Conservation (phyloP, 768 basidiomycete species). For the Pleurotus giganteus region DNA sequence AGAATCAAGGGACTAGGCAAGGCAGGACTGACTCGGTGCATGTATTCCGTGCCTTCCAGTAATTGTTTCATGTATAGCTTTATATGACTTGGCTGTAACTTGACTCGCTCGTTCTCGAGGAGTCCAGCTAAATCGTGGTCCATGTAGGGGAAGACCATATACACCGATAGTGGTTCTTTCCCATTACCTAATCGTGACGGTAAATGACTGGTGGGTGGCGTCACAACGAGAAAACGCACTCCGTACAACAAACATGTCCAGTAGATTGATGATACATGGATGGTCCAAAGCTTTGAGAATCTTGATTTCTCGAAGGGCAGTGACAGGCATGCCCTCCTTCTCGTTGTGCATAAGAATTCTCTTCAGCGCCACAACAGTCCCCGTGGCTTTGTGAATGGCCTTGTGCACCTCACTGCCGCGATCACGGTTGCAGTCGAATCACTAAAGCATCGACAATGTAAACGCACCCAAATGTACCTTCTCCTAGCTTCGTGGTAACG, state of each 20-base stretch:
- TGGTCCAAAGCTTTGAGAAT: slow-evolving; percentile 90
- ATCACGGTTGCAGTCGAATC: slow-evolving; percentile 12
- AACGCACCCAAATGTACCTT: slow-evolving; percentile 94
- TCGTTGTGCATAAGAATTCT: slow-evolving; percentile 96
- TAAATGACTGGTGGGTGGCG: neutral
- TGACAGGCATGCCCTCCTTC: slow-evolving; percentile 96
- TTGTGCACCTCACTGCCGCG: slow-evolving; percentile 82
- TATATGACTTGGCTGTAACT: slow-evolving; percentile 79
- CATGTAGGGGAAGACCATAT: slow-evolving; percentile 99
- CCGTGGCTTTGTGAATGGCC: slow-evolving; percentile 63
- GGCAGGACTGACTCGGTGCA: slow-evolving; percentile 75
- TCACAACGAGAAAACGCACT: slow-evolving; percentile 40
- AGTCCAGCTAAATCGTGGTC: slow-evolving; percentile 97
- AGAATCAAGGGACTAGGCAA: slow-evolving; percentile 8
- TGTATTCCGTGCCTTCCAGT: slow-evolving; percentile 93
- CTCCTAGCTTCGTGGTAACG: slow-evolving; percentile 84
- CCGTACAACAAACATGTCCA: slow-evolving; percentile 90
- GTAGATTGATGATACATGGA: slow-evolving; percentile 78
- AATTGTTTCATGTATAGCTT: slow-evolving; percentile 97
- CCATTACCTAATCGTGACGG: slow-evolving; percentile 49
- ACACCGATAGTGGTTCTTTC: slow-evolving; percentile 78
- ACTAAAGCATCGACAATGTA: neutral
- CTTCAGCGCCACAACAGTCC: slow-evolving; percentile 79
- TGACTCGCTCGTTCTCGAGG: slow-evolving; percentile 87
- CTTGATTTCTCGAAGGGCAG: slow-evolving; percentile 95